Percentiles rank a stretch among this genome's conserved stretches.
Conservation (phyloP, 2,329 filamentous ascomycete genomes). For the Diaporthe ilicicola region DNA sequence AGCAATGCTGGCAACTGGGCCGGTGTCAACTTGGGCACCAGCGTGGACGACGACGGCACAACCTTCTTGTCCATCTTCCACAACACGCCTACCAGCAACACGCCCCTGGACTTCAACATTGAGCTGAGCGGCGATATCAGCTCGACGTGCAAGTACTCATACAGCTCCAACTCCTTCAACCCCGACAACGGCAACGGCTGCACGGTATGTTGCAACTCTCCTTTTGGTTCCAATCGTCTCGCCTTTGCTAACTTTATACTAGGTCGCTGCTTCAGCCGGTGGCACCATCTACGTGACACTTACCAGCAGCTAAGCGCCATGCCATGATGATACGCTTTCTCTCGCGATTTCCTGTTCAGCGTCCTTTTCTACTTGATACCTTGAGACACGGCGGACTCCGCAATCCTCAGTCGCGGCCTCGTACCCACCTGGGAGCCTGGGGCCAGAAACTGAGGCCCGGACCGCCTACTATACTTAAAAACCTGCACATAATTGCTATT, state of each 20-base stretch:
- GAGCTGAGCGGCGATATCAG: constrained; percentile 73
- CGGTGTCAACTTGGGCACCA: constrained; percentile 85
- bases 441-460: constrained; percentile 21
- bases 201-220: constrained; percentile 71
- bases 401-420: constrained; percentile 12
- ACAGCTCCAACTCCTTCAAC: constrained; percentile 30
- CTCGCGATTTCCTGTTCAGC: constrained; percentile 32
- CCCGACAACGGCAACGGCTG: constrained; percentile 64
- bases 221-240: neutral
- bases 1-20: constrained; percentile 82
- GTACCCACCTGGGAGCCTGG: neutral
- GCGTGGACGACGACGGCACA: constrained; percentile 67
- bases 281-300: constrained; percentile 30
- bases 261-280: constrained; percentile 28
- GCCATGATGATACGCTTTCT: constrained; percentile 22
- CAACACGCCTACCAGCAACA: constrained; percentile 78
- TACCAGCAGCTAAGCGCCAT: constrained; percentile 27
- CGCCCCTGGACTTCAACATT: constrained; percentile 80
- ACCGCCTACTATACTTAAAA: constrained; percentile 25
- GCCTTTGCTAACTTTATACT: neutral
- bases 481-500: constrained; percentile 36
- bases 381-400: constrained; percentile 13
- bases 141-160: constrained; percentile 68
- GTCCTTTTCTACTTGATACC: constrained; percentile 33
- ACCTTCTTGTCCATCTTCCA: constrained; percentile 88